Percentiles rank a stretch among this genome's conserved stretches.
Conservation (phyloP, 441 rosid species). For the Pelargonium fulgidum region DNA sequence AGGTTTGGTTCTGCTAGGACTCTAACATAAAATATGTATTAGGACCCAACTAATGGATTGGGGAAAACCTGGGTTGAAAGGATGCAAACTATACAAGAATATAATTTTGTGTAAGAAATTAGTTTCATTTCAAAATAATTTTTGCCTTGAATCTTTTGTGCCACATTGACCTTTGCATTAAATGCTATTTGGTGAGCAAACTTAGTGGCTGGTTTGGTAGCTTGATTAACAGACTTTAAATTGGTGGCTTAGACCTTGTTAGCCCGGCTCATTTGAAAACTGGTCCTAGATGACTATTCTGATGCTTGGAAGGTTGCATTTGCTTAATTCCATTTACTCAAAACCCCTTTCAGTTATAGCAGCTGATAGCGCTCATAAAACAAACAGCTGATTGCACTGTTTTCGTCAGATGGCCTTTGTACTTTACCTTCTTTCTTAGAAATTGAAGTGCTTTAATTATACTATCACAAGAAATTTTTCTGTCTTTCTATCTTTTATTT, state of each 20-base stretch:
- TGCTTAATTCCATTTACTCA: neutral
- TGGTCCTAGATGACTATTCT: neutral
- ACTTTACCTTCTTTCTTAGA: no score
- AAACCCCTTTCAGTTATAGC: neutral
- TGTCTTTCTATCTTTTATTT: no score
- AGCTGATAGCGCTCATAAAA: no score
- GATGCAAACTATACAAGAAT: neutral
- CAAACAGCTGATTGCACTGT: no score
- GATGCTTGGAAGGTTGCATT: neutral
- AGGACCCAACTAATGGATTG: neutral
- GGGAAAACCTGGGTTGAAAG: neutral
- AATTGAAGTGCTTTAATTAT: no score
- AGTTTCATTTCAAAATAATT: neutral
- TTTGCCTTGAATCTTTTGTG: neutral
- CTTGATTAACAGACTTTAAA: neutral
- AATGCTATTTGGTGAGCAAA: neutral
- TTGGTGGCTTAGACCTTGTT: neutral
- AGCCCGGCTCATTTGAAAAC: constrained; percentile 1
- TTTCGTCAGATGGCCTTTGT: no score
- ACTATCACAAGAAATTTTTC: no score
- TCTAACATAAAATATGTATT: neutral
- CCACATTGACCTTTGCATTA: neutral
- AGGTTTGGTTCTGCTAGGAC: neutral
- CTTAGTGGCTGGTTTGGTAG: neutral
- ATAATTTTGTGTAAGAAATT: neutral